phyloP scores from a whole-genome alignment of 768 basidiomycete species.

The Hortiboletus campestris region DNA sequence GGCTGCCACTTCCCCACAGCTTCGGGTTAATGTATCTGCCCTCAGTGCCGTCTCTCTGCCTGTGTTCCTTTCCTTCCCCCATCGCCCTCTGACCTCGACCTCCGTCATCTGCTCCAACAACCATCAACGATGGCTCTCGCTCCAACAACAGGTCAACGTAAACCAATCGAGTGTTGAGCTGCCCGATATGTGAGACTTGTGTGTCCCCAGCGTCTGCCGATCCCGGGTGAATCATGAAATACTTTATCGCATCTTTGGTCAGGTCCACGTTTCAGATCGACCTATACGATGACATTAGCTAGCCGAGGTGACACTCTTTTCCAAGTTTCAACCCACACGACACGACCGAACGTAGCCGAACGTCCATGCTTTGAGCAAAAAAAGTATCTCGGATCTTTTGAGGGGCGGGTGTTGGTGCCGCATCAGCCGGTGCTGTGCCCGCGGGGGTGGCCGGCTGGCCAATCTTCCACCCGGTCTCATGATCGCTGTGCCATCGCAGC shows the following conservation, averaged over 20 bases:
- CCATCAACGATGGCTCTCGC: not conserved
- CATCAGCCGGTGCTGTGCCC: not conserved
- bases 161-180: not conserved
- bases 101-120: not conserved
- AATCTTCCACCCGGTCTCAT: not conserved
- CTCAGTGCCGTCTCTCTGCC: no score
- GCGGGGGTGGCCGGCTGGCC: no score
- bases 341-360: not conserved
- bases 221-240: not conserved
- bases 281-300: not conserved
- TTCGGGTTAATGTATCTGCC: not conserved
- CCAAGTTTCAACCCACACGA: not conserved
- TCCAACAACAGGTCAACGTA: not conserved
- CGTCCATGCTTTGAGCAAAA: not conserved
- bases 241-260: not conserved
- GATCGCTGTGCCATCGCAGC: not conserved
- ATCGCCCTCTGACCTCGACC: not conserved
- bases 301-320: not conserved
- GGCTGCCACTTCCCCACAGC: slow-evolving; percentile 1
- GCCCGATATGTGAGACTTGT: not conserved
- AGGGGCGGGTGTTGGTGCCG: not conserved
- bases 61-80: not conserved
- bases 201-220: not conserved
- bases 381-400: slow-evolving; percentile 3
- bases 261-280: not conserved